Evolutionary conservation across 2,329 filamentous ascomycete genomes (phyloP), one percentile per base, ranked within the genome.

Genomic region (Fusarium temperatum): DNA sequence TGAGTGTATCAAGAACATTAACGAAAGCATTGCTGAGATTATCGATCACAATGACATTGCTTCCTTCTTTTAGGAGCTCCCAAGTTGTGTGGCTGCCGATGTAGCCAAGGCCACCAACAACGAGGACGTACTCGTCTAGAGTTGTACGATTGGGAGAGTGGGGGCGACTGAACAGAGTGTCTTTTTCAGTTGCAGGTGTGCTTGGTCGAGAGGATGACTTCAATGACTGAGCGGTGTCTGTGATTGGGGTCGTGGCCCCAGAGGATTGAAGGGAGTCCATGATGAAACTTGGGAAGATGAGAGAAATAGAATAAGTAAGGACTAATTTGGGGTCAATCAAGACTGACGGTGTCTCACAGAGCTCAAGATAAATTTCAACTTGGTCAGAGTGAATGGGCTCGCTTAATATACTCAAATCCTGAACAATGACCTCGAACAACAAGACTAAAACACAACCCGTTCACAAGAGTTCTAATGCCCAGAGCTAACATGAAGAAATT

Each of bases 21-120:
- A 63, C 26, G 5, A 63, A 63, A 13, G 63, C 45, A 8, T 65
- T 65, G n/a, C 57, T 65, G 1, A 65, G 39, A 15, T 65, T 65
- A 28, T 65, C 62, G 1, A 65, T 53, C 24, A 65, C 57, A 35
- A 63, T 32, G 18, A 63, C 45, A 28, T 39, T 54, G 12, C 14
- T 24, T 14, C 38, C 57, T 0, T 63, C 62, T 24, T 63, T 65
- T 0, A 65, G 13, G 5, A 65, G 39, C 18, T 65, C 57, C 57
- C 63, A 65, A 0, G 63, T 63, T 9, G 63, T 65, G 4, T 63
- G 57, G 13, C 63, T 65, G 15, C 63, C 63, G 11, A 65, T 65
- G 32, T 65, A 65, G 30, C 63, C 63, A 18, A 65, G 45, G 5
- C 63, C 63, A n/a, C 63, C 63, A 18, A 65, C 45, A 8, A 63